A percentile compares a stretch with the other conserved stretches of the same genome.
These are phyloP conservation scores for Incumbomyces delicatus DNA, from an alignment of 2,329 filamentous ascomycete genomes.

Conservation along the genomic window DNA sequence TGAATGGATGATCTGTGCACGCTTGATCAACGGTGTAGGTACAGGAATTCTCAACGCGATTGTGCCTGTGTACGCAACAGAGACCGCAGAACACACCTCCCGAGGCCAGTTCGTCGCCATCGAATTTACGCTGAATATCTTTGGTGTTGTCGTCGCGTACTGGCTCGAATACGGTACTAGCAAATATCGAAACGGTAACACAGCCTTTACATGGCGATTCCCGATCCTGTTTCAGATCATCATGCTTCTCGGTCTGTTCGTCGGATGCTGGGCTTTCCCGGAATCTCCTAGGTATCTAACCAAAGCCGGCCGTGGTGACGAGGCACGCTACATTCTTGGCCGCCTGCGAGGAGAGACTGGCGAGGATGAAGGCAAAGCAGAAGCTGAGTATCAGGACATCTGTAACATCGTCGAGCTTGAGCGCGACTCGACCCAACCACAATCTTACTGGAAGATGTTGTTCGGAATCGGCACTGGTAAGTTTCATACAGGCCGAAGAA, in stretches of 20 bases:
- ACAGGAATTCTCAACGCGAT: slow-evolving; percentile 63
- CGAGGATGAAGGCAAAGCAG: slow-evolving; percentile 44
- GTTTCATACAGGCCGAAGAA: slow-evolving; percentile 56
- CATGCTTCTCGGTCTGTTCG: slow-evolving; percentile 49
- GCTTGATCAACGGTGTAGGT: slow-evolving; percentile 54
- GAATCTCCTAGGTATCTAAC: slow-evolving; percentile 59
- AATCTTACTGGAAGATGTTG: slow-evolving; percentile 55
- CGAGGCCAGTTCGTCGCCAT: slow-evolving; percentile 61
- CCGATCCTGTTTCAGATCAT: slow-evolving; percentile 62
- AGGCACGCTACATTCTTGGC: slow-evolving; percentile 56
- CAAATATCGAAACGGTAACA: slow-evolving; percentile 52
- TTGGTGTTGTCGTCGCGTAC: slow-evolving; percentile 23
- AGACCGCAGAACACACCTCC: slow-evolving; percentile 57
- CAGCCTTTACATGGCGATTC: slow-evolving; percentile 56
- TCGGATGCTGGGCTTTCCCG: slow-evolving; percentile 55
- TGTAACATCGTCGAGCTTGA: slow-evolving; percentile 54
- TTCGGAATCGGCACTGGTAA: slow-evolving; percentile 56
- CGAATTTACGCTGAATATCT: slow-evolving; percentile 63
- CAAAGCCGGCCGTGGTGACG: slow-evolving; percentile 56
- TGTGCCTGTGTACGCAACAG: slow-evolving; percentile 61
- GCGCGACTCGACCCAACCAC: slow-evolving; percentile 40
- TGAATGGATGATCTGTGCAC: slow-evolving; percentile 60
- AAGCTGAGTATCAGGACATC: slow-evolving; percentile 61
- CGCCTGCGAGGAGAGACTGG: slow-evolving; percentile 52
- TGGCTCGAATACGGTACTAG: slow-evolving; percentile 42